phyloP scores from a whole-genome alignment of 257 asterid species.

The Apocynum venetum region DNA sequence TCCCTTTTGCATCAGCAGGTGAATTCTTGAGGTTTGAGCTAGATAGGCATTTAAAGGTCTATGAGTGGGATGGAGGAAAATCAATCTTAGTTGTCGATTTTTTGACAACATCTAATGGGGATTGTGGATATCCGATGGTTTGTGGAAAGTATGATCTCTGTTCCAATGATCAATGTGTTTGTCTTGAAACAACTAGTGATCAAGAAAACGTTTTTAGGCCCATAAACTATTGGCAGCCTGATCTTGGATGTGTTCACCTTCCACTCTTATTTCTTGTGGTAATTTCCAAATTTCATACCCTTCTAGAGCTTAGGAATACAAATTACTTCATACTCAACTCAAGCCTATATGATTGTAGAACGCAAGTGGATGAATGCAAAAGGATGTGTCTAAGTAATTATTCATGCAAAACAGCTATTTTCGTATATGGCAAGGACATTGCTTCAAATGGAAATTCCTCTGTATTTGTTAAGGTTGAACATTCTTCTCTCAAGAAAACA shows the following conservation, averaged over 20 bases:
- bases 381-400: neutral
- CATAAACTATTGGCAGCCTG: neutral
- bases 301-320: conserved; percentile 9
- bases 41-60: conserved; percentile 27
- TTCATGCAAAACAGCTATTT: too few relatives aligned
- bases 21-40: conserved; percentile 19
- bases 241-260: conserved; percentile 12
- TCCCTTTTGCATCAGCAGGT: conserved; percentile 4
- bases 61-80: neutral
- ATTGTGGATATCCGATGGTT: neutral
- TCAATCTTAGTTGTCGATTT: neutral
- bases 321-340: conserved; percentile 4
- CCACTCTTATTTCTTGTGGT: conserved; percentile 17
- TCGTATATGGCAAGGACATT: too few relatives aligned
- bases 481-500: neutral
- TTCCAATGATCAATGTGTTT: too few relatives aligned
- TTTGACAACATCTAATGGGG: neutral
- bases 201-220: conserved; percentile 15
- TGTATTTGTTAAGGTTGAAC: conserved; percentile 21
- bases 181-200: neutral
- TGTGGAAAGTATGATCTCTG: too few relatives aligned
- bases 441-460: neutral
- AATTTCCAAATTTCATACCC: conserved; percentile 10
- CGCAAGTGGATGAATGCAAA: conserved; percentile 19
- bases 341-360: neutral